Percentiles rank a stretch among this genome's conserved stretches.
phyloP scores from a whole-genome alignment of 2,329 filamentous ascomycete species.

The Neonectria neomacrospora region DNA sequence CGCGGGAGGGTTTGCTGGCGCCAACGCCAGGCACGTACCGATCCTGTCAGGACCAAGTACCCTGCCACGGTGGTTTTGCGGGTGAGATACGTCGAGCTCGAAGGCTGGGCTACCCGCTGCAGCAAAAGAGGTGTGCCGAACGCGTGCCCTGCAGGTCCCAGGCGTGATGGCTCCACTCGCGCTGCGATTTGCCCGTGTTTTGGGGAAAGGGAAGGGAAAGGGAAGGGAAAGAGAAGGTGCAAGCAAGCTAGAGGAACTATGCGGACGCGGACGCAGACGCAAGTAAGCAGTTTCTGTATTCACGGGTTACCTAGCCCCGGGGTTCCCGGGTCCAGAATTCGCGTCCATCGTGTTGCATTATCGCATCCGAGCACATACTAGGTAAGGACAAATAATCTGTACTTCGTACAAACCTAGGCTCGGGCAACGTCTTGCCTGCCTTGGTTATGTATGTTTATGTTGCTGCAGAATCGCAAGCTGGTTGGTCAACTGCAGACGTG shows the following conservation, averaged over 20 bases:
- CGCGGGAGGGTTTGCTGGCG: slow-evolving; percentile 13
- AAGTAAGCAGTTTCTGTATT: slow-evolving; percentile 1
- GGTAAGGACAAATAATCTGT: neutral
- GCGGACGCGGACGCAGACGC: neutral
- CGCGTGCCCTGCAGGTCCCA: slow-evolving; percentile 23
- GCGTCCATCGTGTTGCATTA: neutral
- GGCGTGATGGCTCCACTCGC: neutral
- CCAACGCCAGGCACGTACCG: slow-evolving; percentile 5
- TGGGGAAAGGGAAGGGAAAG: neutral
- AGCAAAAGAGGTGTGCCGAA: slow-evolving; percentile 4
- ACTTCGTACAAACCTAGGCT: neutral
- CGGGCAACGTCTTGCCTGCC: neutral
- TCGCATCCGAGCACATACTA: no score
- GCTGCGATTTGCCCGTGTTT: neutral
- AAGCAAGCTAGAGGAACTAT: no score
- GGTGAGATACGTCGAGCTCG: neutral
- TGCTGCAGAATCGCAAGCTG: neutral
- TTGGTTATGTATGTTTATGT: neutral
- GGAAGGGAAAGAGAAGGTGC: neutral
- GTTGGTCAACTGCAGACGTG: neutral
- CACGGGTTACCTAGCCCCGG: neutral
- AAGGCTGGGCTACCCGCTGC: slow-evolving; percentile 4
- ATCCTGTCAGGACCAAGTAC: slow-evolving; percentile 25
- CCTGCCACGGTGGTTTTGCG: neutral
- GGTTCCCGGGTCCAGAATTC: slow-evolving; percentile 6